Conservation (phyloP, 768 basidiomycete genomes). For the Kwoniella dejecticola region DNA sequence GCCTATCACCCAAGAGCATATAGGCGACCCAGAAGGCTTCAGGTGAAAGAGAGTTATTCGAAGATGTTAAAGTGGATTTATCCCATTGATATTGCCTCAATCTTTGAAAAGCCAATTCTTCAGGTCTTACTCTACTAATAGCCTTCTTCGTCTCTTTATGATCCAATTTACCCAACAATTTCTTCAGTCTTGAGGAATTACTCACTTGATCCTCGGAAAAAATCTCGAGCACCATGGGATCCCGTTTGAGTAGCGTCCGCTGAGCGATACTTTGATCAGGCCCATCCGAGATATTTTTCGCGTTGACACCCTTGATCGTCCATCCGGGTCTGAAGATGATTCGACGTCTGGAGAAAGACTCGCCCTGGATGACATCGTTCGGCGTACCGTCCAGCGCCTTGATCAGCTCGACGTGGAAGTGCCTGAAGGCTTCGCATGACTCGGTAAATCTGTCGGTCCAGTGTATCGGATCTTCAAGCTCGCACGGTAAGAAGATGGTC, state of each 20-base stretch:
- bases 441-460: conserved; percentile 6
- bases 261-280: conserved; percentile 10
- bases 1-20: conserved; percentile 3
- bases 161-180: neutral
- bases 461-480: conserved; percentile 8
- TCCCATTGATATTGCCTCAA: conserved; percentile 23
- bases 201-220: neutral
- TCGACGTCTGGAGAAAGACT: conserved; percentile 16
- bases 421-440: conserved; percentile 4
- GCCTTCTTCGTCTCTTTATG: conserved; percentile 1
- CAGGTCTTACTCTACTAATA: conserved; percentile 4
- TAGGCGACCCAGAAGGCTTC: conserved; percentile 2
- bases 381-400: neutral
- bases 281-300: neutral
- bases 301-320: conserved; percentile 16
- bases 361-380: neutral
- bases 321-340: conserved; percentile 25
- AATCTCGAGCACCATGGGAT: conserved; percentile 1
- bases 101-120: conserved; percentile 5
- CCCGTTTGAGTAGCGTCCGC: neutral
- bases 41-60: conserved; percentile 8
- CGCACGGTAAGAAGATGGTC: conserved; percentile 22
- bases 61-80: neutral
- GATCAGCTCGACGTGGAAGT: conserved; percentile 3
- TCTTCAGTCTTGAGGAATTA: neutral